Percentiles rank a stretch among this genome's conserved stretches.
phyloP scores from a whole-genome alignment of 495 filamentous ascomycete genomes.

The Umbilicaria muhlenbergii region DNA sequence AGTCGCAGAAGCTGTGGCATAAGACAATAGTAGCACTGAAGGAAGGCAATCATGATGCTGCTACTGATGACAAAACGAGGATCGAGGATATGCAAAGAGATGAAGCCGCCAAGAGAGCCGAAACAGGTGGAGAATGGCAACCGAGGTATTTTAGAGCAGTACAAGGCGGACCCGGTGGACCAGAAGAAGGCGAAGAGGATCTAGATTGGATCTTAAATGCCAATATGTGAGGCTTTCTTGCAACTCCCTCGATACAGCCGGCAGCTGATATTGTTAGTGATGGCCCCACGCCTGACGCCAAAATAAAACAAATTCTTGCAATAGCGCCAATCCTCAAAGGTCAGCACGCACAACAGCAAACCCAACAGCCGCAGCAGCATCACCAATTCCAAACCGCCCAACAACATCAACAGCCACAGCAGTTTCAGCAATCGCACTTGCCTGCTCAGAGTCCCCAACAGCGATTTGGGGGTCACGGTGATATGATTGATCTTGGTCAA shows the following conservation, averaged over 20 bases:
- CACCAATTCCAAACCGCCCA: too few species aligned
- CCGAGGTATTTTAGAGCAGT: slow-evolving; percentile 70
- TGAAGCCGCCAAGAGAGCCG: slow-evolving; percentile 66
- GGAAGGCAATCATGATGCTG: slow-evolving; percentile 68
- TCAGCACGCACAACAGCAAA: slow-evolving; percentile 32
- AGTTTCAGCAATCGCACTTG: neutral
- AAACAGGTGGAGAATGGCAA: slow-evolving; percentile 79
- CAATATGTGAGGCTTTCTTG: slow-evolving; percentile 46
- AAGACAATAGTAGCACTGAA: slow-evolving; percentile 67
- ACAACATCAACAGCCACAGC: neutral
- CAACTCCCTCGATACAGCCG: neutral
- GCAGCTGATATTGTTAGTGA: slow-evolving; percentile 34
- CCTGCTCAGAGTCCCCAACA: neutral
- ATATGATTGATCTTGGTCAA: slow-evolving; percentile 26
- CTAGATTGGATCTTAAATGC: slow-evolving; percentile 94
- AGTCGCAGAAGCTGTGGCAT: slow-evolving; percentile 79
- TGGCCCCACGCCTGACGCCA: slow-evolving; percentile 49
- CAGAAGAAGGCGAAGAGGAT: slow-evolving; percentile 71
- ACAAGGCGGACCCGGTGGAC: slow-evolving; percentile 51
- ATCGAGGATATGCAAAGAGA: slow-evolving; percentile 86
- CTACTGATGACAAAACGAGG: slow-evolving; percentile 88
- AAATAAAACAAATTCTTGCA: slow-evolving; percentile 69
- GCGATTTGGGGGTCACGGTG: neutral
- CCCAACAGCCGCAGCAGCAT: slow-evolving; percentile 7
- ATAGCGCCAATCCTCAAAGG: slow-evolving; percentile 76